Percentiles rank a stretch among this genome's conserved stretches.
phyloP scores from a whole-genome alignment of 2,329 filamentous ascomycete species.

The Arthrobotrys sinensis region DNA sequence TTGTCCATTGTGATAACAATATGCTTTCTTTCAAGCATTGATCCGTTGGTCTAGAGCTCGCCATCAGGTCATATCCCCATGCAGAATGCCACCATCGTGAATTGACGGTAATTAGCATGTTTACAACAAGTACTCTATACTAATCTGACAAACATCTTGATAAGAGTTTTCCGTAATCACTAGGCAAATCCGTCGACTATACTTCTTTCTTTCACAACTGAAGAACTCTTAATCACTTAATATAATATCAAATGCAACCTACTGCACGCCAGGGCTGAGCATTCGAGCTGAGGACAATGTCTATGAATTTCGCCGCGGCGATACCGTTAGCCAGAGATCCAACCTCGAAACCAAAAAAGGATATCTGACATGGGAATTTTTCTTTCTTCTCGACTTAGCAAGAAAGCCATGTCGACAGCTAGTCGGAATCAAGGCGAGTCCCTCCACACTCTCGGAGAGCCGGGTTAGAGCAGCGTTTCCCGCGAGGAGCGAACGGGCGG shows the following conservation, averaged over 20 bases:
- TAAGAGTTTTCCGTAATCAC: constrained; percentile 25
- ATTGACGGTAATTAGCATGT: constrained; percentile 26
- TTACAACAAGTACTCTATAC: background rate
- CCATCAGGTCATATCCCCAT: constrained; percentile 26
- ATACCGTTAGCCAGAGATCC: background rate
- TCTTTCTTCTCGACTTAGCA: constrained; percentile 14
- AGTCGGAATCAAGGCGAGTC: constrained; percentile 26
- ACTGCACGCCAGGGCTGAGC: constrained; percentile 21
- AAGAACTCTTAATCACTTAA: background rate
- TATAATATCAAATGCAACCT: constrained; percentile 24
- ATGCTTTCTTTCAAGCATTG: background rate
- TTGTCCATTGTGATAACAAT: background rate
- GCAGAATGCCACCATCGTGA: constrained; percentile 12
- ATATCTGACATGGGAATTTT: constrained; percentile 8
- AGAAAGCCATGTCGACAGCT: constrained; percentile 13
- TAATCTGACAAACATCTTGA: constrained; percentile 30
- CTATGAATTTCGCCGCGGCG: background rate
- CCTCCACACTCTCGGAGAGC: constrained; percentile 13
- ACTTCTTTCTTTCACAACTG: background rate
- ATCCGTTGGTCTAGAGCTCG: constrained; percentile 8
- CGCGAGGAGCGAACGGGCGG: background rate
- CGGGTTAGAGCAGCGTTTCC: constrained; percentile 17
- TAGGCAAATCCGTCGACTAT: background rate
- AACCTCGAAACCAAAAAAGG: background rate
- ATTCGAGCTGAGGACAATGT: constrained; percentile 2